Percentiles rank a stretch among this genome's conserved stretches.
Conservation (phyloP, 495 filamentous ascomycete genomes). For the Penicillium daleae region DNA sequence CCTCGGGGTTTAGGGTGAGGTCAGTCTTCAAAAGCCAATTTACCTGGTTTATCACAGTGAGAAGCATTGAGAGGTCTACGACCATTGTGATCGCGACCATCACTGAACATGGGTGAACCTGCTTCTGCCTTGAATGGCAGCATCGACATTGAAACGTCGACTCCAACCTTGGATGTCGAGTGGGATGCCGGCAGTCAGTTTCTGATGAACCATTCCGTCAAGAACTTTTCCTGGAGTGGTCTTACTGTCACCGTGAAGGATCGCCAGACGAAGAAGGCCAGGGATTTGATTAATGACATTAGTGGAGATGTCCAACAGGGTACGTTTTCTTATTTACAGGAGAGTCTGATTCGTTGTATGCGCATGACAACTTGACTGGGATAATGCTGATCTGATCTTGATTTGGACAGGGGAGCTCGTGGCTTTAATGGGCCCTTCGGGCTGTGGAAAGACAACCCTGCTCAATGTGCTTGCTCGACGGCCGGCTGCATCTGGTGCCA, state of each 20-base stretch:
- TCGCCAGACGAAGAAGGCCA: slow-evolving; percentile 60
- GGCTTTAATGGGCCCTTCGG: slow-evolving; percentile 77
- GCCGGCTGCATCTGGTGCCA: slow-evolving; percentile 48
- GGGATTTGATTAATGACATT: slow-evolving; percentile 43
- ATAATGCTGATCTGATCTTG: slow-evolving; percentile 6
- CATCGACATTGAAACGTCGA: background rate
- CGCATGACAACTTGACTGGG: background rate
- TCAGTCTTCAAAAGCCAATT: background rate
- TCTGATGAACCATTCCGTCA: slow-evolving; percentile 42
- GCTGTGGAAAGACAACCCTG: slow-evolving; percentile 78
- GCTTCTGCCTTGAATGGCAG: background rate
- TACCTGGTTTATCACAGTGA: background rate
- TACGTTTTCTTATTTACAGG: slow-evolving; percentile 7
- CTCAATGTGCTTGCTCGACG: slow-evolving; percentile 73
- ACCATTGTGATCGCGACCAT: slow-evolving; percentile 1
- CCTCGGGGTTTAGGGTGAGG: background rate
- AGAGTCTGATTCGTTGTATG: background rate
- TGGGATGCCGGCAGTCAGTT: slow-evolving; percentile 34
- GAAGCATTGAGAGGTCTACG: background rate
- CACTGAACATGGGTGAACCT: slow-evolving; percentile 2
- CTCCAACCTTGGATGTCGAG: slow-evolving; percentile 32
- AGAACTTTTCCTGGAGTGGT: slow-evolving; percentile 62
- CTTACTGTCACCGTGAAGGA: slow-evolving; percentile 72
- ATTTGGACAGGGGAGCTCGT: slow-evolving; percentile 62
- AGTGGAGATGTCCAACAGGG: slow-evolving; percentile 37